These are phyloP conservation scores for Boechera divaricarpa DNA, from an alignment of 345 rosid species.

Conservation along the genomic window DNA sequence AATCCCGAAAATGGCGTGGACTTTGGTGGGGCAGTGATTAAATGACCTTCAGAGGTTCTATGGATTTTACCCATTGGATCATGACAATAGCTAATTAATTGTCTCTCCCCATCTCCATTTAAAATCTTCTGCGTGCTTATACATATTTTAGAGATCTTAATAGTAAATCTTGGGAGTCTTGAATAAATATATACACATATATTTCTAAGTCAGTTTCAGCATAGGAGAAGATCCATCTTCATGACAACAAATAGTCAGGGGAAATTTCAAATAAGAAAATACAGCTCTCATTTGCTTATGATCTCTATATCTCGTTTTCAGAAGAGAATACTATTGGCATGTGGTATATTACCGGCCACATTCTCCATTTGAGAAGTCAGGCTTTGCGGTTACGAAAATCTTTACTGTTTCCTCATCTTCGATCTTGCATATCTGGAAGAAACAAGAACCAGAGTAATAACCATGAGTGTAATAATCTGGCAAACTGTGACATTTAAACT, in stretches of 20 bases:
- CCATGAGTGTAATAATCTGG: background rate
- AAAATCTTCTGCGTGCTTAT: background rate
- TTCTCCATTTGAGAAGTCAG: conserved; percentile 5
- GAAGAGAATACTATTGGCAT: background rate
- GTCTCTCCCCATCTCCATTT: background rate
- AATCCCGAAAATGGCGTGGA: conserved; percentile 11
- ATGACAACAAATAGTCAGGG: conserved; percentile 20
- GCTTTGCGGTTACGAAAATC: conserved; percentile 17
- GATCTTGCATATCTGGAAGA: conserved; percentile 71
- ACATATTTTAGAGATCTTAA: conserved; percentile 1
- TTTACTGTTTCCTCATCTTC: conserved; percentile 71
- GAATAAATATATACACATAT: background rate
- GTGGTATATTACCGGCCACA: background rate
- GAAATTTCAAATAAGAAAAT: background rate
- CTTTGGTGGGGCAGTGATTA: conserved; percentile 19
- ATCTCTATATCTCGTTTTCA: conserved; percentile 10
- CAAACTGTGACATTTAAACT: background rate
- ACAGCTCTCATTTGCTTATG: conserved; percentile 14
- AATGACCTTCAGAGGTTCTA: conserved; percentile 14
- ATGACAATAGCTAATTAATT: background rate
- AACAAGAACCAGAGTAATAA: background rate
- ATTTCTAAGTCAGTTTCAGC: background rate
- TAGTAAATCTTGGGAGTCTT: background rate
- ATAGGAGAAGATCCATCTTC: conserved; percentile 8
- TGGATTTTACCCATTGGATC: conserved; percentile 17